These are phyloP conservation scores for Kazachstania africana DNA, from an alignment of 805 yeast genomes.

Conservation along the genomic window DNA sequence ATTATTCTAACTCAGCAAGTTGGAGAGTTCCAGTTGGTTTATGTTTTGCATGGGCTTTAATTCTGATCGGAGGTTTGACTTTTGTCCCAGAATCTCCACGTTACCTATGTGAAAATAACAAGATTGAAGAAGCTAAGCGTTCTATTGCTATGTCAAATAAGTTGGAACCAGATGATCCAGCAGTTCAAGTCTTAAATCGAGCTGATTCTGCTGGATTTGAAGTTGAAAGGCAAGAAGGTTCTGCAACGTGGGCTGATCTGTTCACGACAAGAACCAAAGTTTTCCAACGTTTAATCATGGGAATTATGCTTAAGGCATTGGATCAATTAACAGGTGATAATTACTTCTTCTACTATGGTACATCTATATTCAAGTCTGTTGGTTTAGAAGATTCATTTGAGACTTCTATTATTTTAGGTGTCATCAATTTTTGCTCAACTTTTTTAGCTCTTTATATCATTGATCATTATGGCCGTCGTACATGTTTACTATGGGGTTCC, in stretches of 20 bases:
- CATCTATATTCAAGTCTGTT: conserved; percentile 47
- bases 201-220: conserved; percentile 51
- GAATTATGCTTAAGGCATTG: conserved; percentile 46
- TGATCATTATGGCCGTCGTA: conserved; percentile 44
- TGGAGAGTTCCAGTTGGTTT: conserved; percentile 51
- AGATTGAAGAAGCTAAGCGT: conserved; percentile 40
- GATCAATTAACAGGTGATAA: conserved; percentile 56
- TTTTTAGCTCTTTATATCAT: conserved; percentile 40
- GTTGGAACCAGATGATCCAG: conserved; percentile 39
- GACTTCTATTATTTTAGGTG: conserved; percentile 49
- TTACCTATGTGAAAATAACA: conserved; percentile 37
- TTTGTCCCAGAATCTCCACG: conserved; percentile 62
- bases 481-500: conserved; percentile 38
- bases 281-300: conserved; percentile 40
- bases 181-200: conserved; percentile 44
- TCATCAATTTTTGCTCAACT: conserved; percentile 46
- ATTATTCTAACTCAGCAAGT: conserved; percentile 36
- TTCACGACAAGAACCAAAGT: conserved; percentile 50
- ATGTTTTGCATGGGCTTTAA: conserved; percentile 32
- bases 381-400: conserved; percentile 45
- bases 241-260: conserved; percentile 29
- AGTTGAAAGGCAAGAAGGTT: conserved; percentile 37
- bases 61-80: conserved; percentile 42
- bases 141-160: conserved; percentile 46
- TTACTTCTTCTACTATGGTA: conserved; percentile 57